Percentiles rank a stretch among this genome's conserved stretches.
Evolutionary conservation across 306 rosid species (phyloP).

Genomic region (Dalbergia oliveri): DNA sequence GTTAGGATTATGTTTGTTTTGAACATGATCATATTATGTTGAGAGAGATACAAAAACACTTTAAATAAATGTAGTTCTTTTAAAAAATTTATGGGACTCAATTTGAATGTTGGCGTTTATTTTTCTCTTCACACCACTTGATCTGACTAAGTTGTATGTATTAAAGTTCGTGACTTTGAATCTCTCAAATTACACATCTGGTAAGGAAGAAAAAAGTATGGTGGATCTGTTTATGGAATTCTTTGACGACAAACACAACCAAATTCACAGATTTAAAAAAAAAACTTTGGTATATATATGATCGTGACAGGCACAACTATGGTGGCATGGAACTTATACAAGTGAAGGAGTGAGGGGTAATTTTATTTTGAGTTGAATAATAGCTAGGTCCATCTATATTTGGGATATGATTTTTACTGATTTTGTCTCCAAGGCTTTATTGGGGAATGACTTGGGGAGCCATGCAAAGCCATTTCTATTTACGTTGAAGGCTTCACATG

Average conservation of each 20-base stretch:
- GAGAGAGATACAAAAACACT: no score
- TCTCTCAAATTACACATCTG: no score
- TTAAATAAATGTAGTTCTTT: no score
- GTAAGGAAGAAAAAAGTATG: not conserved
- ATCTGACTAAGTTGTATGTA: no score
- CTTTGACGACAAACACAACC: constrained; percentile 15
- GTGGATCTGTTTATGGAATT: constrained; percentile 5
- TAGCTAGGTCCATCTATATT: constrained; percentile 40
- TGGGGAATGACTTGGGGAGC: constrained; percentile 44
- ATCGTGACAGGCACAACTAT: constrained; percentile 44
- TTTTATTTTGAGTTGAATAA: constrained; percentile 11
- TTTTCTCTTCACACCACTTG: no score
- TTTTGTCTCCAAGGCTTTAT: constrained; percentile 41
- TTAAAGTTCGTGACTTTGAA: no score
- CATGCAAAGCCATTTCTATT: constrained; percentile 50
- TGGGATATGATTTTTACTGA: constrained; percentile 46
- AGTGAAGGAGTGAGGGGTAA: constrained; percentile 27
- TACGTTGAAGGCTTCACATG: constrained; percentile 51
- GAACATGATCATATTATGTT: no score
- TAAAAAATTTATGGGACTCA: no score
- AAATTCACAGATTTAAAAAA: not conserved
- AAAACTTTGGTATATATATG: constrained; percentile 14
- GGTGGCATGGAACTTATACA: constrained; percentile 28
- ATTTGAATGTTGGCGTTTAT: no score
- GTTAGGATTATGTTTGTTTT: no score